Conservation (phyloP, 441 rosid genomes). For the Euphorbia schlechtendalii region DNA sequence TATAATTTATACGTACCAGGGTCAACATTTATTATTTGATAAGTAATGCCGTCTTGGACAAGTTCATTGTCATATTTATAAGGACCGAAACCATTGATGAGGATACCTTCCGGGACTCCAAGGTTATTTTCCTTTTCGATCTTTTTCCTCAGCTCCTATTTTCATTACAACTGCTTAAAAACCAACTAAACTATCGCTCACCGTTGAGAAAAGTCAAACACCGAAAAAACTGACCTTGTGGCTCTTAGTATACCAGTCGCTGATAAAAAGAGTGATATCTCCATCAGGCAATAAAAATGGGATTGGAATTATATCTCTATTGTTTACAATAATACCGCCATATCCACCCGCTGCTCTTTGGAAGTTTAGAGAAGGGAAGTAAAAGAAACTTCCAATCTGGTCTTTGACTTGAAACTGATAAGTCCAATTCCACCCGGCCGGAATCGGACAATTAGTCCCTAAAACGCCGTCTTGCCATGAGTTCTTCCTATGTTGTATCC, state of each 20-base stretch:
- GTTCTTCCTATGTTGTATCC: conserved; percentile 72
- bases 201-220: conserved; percentile 7
- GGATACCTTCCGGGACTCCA: conserved; percentile 70
- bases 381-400: conserved; percentile 91
- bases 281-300: conserved; percentile 72
- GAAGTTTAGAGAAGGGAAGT: conserved; percentile 63
- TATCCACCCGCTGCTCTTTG: conserved; percentile 86
- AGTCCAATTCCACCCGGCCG: conserved; percentile 95
- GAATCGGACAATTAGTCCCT: conserved; percentile 92
- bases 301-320: conserved; percentile 65
- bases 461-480: conserved; percentile 94
- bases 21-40: conserved; percentile 63
- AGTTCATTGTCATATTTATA: conserved; percentile 47
- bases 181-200: conserved; percentile 16
- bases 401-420: conserved; percentile 90
- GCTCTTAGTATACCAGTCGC: conserved; percentile 76
- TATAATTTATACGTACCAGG: conserved; percentile 55
- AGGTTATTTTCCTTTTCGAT: conserved; percentile 48
- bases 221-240: conserved; percentile 49
- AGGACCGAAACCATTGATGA: conserved; percentile 77
- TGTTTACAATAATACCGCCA: conserved; percentile 75
- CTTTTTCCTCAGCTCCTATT: conserved; percentile 63
- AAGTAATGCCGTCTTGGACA: conserved; percentile 43
- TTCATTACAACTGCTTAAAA: conserved; percentile 15
- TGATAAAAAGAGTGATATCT: conserved; percentile 58